A percentile compares a stretch with the other conserved stretches of the same genome.
phyloP scores from a whole-genome alignment of 805 yeast genomes.

The Cyberlindnera veronae region DNA sequence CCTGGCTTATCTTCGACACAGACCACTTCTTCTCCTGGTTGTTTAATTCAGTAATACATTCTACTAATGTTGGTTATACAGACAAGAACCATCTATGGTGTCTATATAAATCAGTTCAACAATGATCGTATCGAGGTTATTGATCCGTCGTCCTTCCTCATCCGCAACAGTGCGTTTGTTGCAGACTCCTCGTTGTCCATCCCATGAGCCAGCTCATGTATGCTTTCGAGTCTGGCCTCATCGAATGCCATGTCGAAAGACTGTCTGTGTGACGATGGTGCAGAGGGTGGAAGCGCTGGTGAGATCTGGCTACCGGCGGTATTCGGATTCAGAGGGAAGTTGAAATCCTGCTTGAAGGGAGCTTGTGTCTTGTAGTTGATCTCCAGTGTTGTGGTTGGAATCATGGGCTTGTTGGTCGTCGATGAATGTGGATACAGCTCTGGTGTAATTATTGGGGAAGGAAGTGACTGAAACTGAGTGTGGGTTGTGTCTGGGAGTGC shows the following conservation, averaged over 20 bases:
- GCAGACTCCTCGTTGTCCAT: constrained; percentile 13
- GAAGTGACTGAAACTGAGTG: constrained; percentile 16
- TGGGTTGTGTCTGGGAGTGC: not conserved
- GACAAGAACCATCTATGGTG: not conserved
- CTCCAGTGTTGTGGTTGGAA: not conserved
- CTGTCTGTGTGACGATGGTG: too few species aligned
- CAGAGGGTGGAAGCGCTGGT: not conserved
- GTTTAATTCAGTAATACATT: too few species aligned
- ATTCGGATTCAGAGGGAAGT: constrained; percentile 16
- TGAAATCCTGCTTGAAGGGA: constrained; percentile 18
- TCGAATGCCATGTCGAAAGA: too few species aligned
- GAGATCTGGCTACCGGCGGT: too few species aligned
- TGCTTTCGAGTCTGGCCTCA: constrained; percentile 10
- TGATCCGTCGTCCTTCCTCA: constrained; percentile 22
- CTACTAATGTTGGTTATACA: not conserved
- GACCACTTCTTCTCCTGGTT: too few species aligned
- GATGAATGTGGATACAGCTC: constrained; percentile 21
- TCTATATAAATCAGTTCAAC: constrained; percentile 14
- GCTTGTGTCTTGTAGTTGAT: constrained; percentile 1
- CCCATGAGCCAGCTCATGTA: constrained; percentile 1
- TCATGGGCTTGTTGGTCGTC: not conserved
- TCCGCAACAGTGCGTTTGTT: constrained; percentile 18
- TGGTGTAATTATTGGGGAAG: constrained; percentile 28
- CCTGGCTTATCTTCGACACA: too few species aligned
- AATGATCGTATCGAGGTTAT: constrained; percentile 24